Evolutionary conservation across 306 rosid genomes (phyloP).

Genomic region (Comarum palustre): DNA sequence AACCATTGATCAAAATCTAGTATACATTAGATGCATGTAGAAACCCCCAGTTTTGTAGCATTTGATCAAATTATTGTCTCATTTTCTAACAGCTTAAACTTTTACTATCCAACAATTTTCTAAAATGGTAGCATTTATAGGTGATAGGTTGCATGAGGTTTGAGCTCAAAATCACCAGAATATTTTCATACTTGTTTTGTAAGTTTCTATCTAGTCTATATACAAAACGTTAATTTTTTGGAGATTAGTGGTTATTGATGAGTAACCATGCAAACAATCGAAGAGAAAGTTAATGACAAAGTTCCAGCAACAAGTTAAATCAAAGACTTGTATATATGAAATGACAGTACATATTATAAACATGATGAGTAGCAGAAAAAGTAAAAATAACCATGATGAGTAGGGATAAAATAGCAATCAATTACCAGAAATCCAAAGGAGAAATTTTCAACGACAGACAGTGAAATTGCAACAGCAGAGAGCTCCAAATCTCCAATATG

Average conservation of each 20-base stretch:
- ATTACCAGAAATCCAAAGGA: constrained; percentile 81
- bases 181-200: neutral
- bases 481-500: constrained; percentile 74
- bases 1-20: neutral
- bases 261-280: neutral
- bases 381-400: neutral
- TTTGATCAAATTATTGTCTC: neutral
- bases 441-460: constrained; percentile 73
- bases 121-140: neutral
- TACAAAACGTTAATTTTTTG: neutral
- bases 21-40: neutral
- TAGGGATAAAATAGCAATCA: neutral
- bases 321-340: neutral
- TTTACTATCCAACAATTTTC: neutral
- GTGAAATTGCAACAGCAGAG: constrained; percentile 70
- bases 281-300: neutral
- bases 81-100: neutral
- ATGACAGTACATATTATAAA: neutral
- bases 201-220: neutral
- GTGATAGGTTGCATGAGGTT: neutral
- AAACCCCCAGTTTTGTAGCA: neutral
- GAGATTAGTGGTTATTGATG: neutral
- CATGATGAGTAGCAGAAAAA: neutral
- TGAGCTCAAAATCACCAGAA: neutral
- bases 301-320: neutral